Evolutionary conservation across 805 yeast genomes (phyloP).

Genomic region (Candida methanosorbosa): DNA sequence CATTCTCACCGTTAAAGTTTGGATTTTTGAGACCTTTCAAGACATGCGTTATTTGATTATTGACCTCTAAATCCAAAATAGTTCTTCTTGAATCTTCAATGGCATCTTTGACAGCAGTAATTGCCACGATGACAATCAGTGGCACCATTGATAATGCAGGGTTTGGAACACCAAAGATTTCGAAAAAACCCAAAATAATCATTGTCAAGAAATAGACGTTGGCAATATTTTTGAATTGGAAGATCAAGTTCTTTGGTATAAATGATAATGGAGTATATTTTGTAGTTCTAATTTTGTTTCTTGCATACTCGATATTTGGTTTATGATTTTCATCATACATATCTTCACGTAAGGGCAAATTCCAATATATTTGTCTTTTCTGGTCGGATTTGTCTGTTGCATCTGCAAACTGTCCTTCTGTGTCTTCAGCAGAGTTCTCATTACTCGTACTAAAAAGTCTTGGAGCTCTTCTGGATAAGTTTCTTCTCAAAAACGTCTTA

Average conservation of each 20-base stretch:
- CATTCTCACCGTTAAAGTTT: conserved; percentile 54
- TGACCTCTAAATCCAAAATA: conserved; percentile 60
- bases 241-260: conserved; percentile 71
- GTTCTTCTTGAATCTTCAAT: conserved; percentile 76
- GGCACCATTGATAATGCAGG: conserved; percentile 75
- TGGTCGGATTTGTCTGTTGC: conserved; percentile 2
- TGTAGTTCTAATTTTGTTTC: conserved; percentile 92
- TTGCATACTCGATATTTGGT: conserved; percentile 55
- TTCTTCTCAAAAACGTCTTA: conserved; percentile 36
- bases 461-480: conserved; percentile 13
- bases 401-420: conserved; percentile 16
- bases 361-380: conserved; percentile 47
- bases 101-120: conserved; percentile 75
- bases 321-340: conserved; percentile 51
- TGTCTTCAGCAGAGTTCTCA: conserved; percentile 13
- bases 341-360: conserved; percentile 50
- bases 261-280: conserved; percentile 89
- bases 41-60: conserved; percentile 65
- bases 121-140: conserved; percentile 62
- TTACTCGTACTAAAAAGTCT: conserved; percentile 9
- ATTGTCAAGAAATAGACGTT: conserved; percentile 77
- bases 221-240: conserved; percentile 85
- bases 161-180: conserved; percentile 72
- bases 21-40: conserved; percentile 45
- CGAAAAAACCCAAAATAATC: conserved; percentile 72